Evolutionary conservation across 2,329 filamentous ascomycete genomes (phyloP).

Genomic region (Verticillium nubilum): DNA sequence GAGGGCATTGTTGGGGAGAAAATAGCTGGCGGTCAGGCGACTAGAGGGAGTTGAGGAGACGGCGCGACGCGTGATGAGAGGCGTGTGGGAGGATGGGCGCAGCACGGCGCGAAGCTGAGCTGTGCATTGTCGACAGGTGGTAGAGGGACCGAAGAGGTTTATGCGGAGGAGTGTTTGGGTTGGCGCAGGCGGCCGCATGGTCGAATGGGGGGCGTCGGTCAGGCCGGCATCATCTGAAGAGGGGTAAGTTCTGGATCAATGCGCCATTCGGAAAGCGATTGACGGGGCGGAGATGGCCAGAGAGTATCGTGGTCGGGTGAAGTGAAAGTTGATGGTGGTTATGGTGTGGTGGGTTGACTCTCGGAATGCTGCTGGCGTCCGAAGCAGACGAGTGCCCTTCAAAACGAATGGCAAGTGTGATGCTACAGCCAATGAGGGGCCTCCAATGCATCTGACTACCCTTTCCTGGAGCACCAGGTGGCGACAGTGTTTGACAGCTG

Average conservation of each 20-base stretch:
- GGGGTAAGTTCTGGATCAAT: neutral
- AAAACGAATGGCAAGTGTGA: neutral
- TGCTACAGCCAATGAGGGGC: neutral
- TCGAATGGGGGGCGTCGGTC: neutral
- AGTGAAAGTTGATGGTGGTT: neutral
- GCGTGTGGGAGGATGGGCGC: neutral
- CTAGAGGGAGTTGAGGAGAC: neutral
- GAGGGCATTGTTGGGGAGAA: constrained; percentile 10
- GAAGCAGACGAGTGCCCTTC: neutral
- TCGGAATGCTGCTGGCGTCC: neutral
- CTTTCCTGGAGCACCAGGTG: neutral
- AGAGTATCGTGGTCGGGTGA: neutral
- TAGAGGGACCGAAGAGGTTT: neutral
- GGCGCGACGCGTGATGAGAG: neutral
- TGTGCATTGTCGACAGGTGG: constrained; percentile 2
- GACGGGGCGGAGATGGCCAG: neutral
- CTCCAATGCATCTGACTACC: neutral
- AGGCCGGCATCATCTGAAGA: neutral
- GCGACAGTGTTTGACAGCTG: neutral
- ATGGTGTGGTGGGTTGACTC: neutral
- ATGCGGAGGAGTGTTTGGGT: constrained; percentile 2
- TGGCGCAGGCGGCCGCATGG: constrained; percentile 2
- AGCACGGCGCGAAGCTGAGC: neutral
- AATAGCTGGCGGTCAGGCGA: constrained; percentile 13
- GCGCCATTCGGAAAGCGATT: neutral